Base-by-base conservation (phyloP, 257 asterid genomes). In the Anisodus acutangulus region DNA sequence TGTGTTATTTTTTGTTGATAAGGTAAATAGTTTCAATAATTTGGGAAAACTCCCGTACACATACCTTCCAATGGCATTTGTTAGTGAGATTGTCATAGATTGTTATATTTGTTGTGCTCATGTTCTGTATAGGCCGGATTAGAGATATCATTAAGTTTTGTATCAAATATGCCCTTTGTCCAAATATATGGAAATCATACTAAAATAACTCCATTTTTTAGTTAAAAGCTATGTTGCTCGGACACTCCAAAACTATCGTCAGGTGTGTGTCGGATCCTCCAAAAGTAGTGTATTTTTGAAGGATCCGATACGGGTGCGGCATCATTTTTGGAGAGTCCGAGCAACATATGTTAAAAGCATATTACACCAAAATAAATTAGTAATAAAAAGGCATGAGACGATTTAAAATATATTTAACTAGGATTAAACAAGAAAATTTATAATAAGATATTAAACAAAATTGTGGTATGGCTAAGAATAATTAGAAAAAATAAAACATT, bases 371-470 rank as follows among this genome's bases (percentile, higher is more conserved):
- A 66, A 31, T 39, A 5, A 66, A 31, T 66, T 66, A 0, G 47
- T 11, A 1, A 5, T 66, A 66, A 66, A 31, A 7, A 66, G 16
- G n/a, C 45, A 66, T 66, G 45, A 31, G 72, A 66, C 8, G 17
- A 10, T 26, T 1, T 26, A 64, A 64, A 64, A 64, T 64, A 2
- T 64, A 26, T 26, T 9, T 64, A 26, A 5, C 10, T 71, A 45
- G 59, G 10, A 2, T 19, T 2, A 19, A n/a, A 26, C n/a, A 72
- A 72, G 6, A 3, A 2, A 64, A 26, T 8, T 72, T 72, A 3
- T 43, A 68, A 47, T 72, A 5, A 72, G 80, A 53, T 72, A 45
- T n/a, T 45, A 71, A 71, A 71, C 58, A 71, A 71, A 71, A 71
- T 9, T 45, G 79, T 43, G 55, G 53, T 70, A 70, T 16, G 57